These are phyloP conservation scores for Rostrohypoxylon terebratum DNA, from an alignment of 495 filamentous ascomycete species.

Conservation along the genomic window DNA sequence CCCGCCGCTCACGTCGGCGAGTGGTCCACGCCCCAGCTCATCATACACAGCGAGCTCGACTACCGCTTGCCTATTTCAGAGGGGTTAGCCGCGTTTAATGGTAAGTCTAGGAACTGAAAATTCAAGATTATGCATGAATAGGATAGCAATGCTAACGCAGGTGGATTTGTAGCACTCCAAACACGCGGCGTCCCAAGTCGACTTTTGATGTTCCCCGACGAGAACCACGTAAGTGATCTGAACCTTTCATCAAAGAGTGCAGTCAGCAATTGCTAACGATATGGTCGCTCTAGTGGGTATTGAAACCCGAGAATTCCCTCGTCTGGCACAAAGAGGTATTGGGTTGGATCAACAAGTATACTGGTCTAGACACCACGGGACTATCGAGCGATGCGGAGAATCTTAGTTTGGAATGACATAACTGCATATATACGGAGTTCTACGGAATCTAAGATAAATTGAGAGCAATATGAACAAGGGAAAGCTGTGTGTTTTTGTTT, in stretches of 20 bases:
- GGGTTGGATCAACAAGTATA: conserved; percentile 88
- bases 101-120: conserved; percentile 11
- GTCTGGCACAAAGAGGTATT: conserved; percentile 92
- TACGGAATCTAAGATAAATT: background rate
- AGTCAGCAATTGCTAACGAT: conserved; percentile 23
- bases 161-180: conserved; percentile 69
- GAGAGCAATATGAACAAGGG: background rate
- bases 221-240: conserved; percentile 66
- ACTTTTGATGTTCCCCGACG: conserved; percentile 86
- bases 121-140: background rate
- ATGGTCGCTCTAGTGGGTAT: conserved; percentile 75
- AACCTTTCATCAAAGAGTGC: background rate
- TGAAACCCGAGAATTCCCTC: conserved; percentile 90
- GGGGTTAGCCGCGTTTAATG: conserved; percentile 86
- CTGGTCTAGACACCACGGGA: conserved; percentile 61
- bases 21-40: conserved; percentile 88
- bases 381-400: conserved; percentile 31
- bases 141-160: background rate
- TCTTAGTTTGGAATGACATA: conserved; percentile 19
- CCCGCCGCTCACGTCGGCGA: conserved; percentile 71
- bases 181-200: conserved; percentile 74
- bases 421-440: background rate
- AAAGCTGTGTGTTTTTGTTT: background rate
- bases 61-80: conserved; percentile 87
- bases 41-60: conserved; percentile 93